Evolutionary conservation across 345 rosid species (phyloP).

Genomic region (Salix viminalis): DNA sequence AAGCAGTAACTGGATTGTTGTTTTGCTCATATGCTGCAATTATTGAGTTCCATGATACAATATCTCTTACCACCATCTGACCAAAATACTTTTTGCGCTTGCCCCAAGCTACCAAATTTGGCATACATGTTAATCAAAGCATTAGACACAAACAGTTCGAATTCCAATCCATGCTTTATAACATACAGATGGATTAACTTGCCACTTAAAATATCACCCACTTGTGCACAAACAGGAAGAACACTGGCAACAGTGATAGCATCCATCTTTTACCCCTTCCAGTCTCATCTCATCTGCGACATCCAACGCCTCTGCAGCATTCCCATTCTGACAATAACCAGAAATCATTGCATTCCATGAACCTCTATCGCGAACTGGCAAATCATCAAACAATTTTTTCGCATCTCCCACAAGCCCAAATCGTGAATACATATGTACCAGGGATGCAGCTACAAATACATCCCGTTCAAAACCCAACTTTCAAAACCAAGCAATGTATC

Average conservation of each 20-base stretch:
- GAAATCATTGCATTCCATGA: slow-evolving; percentile 91
- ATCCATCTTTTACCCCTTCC: slow-evolving; percentile 56
- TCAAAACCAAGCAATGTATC: slow-evolving; percentile 57
- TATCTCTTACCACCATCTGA: slow-evolving; percentile 46
- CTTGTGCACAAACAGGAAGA: slow-evolving; percentile 67
- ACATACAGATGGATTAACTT: slow-evolving; percentile 50
- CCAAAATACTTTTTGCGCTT: slow-evolving; percentile 51
- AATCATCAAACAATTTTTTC: slow-evolving; percentile 49
- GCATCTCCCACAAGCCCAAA: slow-evolving; percentile 53
- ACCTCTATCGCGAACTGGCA: slow-evolving; percentile 52
- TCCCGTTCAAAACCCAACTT: slow-evolving; percentile 56
- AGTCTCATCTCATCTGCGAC: slow-evolving; percentile 61
- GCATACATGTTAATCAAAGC: slow-evolving; percentile 83
- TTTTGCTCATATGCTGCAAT: slow-evolving; percentile 68
- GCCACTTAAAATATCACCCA: slow-evolving; percentile 59
- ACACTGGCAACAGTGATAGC: slow-evolving; percentile 66
- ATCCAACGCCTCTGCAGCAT: slow-evolving; percentile 54
- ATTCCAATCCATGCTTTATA: slow-evolving; percentile 42
- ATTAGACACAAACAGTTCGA: slow-evolving; percentile 55
- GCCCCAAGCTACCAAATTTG: slow-evolving; percentile 58
- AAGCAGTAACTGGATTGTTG: slow-evolving; percentile 48
- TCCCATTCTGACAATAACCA: slow-evolving; percentile 64
- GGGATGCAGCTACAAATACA: slow-evolving; percentile 61
- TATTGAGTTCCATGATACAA: slow-evolving; percentile 84
- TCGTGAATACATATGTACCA: slow-evolving; percentile 72